Evolutionary conservation across 2,329 filamentous ascomycete species (phyloP).

Genomic region (Aspergillus caelatus): DNA sequence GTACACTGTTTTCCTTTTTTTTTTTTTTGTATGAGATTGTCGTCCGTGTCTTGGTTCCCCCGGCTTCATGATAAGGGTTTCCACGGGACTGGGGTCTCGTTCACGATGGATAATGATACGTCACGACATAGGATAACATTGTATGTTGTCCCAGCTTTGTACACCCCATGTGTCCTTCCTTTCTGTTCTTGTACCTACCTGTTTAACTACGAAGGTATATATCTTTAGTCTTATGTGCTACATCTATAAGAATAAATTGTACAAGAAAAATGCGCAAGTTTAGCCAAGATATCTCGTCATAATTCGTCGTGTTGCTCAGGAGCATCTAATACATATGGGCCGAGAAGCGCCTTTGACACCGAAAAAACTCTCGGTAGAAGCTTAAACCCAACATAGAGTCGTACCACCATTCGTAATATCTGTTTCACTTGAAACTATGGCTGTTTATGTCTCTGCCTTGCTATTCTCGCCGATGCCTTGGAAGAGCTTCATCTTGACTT

Average conservation of each 20-base stretch:
- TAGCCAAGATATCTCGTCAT: not conserved
- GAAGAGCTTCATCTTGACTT: constrained; percentile 57
- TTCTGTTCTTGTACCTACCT: constrained; percentile 15
- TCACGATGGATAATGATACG: constrained; percentile 24
- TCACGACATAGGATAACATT: constrained; percentile 22
- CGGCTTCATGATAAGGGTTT: constrained; percentile 1
- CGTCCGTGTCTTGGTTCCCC: constrained; percentile 7
- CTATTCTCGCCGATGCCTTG: constrained; percentile 40
- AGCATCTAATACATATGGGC: not conserved
- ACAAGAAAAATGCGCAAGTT: not conserved
- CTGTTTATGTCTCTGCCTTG: constrained; percentile 18
- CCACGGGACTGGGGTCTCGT: constrained; percentile 6
- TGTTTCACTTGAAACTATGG: not conserved
- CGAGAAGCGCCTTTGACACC: not conserved
- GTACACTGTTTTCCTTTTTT: constrained; percentile 17
- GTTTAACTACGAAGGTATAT: constrained; percentile 13
- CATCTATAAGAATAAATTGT: not conserved
- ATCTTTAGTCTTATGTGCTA: constrained; percentile 8
- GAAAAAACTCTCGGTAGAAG: not conserved
- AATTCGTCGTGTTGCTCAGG: not conserved
- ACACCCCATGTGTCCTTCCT: constrained; percentile 9
- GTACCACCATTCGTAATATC: not conserved
- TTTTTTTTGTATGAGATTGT: constrained; percentile 12
- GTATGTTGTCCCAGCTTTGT: constrained; percentile 12
- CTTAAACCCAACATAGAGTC: not conserved